Percentiles rank a stretch among this genome's conserved stretches.
phyloP scores from a whole-genome alignment of 805 yeast species.

The Nakazawaea holstii region DNA sequence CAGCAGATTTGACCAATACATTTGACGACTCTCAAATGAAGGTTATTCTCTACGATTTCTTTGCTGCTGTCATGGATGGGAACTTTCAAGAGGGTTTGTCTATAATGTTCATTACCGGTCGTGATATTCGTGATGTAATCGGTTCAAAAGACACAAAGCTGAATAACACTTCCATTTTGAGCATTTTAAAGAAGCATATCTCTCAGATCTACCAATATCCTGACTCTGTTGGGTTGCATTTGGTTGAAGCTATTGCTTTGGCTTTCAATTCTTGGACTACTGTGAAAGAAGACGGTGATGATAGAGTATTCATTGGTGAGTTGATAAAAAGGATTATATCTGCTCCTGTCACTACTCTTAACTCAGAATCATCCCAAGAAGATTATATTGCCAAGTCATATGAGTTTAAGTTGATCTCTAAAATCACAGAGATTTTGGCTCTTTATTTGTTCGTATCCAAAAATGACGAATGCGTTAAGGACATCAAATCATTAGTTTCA shows the following conservation, averaged over 20 bases:
- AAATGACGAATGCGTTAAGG: constrained; percentile 31
- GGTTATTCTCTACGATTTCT: constrained; percentile 54
- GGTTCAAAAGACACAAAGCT: constrained; percentile 13
- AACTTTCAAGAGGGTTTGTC: constrained; percentile 71
- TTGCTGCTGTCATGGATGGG: constrained; percentile 63
- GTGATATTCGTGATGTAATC: constrained; percentile 32
- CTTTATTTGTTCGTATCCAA: constrained; percentile 59
- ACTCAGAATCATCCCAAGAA: constrained; percentile 10
- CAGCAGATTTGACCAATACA: constrained; percentile 52
- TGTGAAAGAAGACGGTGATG: constrained; percentile 47
- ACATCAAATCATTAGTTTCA: constrained; percentile 37
- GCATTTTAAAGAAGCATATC: constrained; percentile 50
- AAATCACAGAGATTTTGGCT: constrained; percentile 72
- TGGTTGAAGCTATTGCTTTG: constrained; percentile 66
- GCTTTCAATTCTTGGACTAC: constrained; percentile 79
- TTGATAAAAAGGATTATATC: constrained; percentile 30
- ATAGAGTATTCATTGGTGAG: constrained; percentile 38
- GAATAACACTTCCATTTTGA: constrained; percentile 38
- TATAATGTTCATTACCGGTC: constrained; percentile 59
- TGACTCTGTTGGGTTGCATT: constrained; percentile 55
- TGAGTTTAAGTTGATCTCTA: constrained; percentile 53
- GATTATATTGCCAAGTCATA: constrained; percentile 38
- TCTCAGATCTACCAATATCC: constrained; percentile 50
- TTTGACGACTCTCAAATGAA: constrained; percentile 49
- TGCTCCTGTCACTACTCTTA: background rate